Percentiles rank a stretch among this genome's conserved stretches.
Conservation (phyloP, 139 green algal genomes). For the Asterochloris sp. region DNA sequence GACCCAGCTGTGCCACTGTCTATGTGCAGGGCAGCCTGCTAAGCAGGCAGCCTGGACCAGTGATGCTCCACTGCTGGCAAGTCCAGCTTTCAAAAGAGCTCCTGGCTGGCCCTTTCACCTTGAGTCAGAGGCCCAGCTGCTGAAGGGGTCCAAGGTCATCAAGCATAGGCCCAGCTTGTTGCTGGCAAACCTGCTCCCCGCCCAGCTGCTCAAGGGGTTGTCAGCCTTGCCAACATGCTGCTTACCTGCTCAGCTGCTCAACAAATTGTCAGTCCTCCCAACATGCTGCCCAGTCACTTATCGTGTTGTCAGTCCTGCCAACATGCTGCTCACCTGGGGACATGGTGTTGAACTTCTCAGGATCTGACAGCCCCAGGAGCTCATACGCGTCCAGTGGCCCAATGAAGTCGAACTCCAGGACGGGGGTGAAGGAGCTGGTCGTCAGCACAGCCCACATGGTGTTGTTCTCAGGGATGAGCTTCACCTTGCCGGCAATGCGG, state of each 20-base stretch:
- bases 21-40: not conserved
- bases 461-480: constrained; percentile 33
- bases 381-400: constrained; percentile 35
- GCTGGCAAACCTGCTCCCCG: no score
- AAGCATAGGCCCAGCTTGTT: no score
- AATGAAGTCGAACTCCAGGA: constrained; percentile 68
- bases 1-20: not conserved
- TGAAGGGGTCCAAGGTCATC: no score
- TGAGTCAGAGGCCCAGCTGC: not conserved
- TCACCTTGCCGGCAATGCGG: constrained; percentile 38
- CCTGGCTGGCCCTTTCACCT: constrained; percentile 7
- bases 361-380: constrained; percentile 20
- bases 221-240: not conserved
- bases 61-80: not conserved
- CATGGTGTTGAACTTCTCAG: constrained; percentile 31
- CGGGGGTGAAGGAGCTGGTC: constrained; percentile 47
- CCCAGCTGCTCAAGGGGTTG: not conserved
- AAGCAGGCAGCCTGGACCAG: not conserved
- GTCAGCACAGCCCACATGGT: constrained; percentile 68
- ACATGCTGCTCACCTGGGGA: constrained; percentile 38
- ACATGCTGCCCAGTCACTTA: not conserved
- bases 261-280: not conserved
- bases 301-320: constrained; percentile 18
- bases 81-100: not conserved
- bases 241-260: not conserved